Base-by-base conservation (phyloP, 2,329 filamentous ascomycete genomes). In the Aspergillus calidoustus region DNA sequence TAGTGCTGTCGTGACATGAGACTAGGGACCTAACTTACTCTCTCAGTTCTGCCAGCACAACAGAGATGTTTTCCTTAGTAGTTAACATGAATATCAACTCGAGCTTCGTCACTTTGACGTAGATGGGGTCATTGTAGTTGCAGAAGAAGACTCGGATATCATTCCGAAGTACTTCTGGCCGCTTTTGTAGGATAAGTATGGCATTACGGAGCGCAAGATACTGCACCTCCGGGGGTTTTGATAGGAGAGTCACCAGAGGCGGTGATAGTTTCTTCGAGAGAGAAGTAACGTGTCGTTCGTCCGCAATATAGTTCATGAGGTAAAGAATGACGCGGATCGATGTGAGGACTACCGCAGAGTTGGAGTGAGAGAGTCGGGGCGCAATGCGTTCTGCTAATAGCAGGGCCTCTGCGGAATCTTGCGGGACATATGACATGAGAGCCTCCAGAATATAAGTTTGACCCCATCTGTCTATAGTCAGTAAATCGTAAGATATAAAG, bases 111-210 rank as follows among this genome's bases (percentile, higher is more conserved):
- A 99, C 95, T 79, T 99, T 99, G 80, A 99, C 95, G 76, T 98
- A 99, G 66, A 99, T 99, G 0, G 95, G 95, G 74, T 99, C 95
- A 76, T 99, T 99, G 80, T 99, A 99, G 83, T 99, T 99, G 87
- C 95, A 99, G 80, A 99, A 99, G 81, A 99, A 99, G 34, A 99
- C 95, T 51, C 95, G 88, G 65, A 99, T 98, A 77, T 99, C 95
- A 77, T 97, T 98, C 66, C 93, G 88, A 57, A 99, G 80, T 8
- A 99, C 94, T 72, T 98, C 95, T 0, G 95, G 95, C 59, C 94
- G 86, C 70, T 94, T 86, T 76, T 99, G 95, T 56, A 99, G 82
- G 68, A 99, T 99, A 15, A 99, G 83, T 2, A 99, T 84, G 0
- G 95, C 95, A 74, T 99, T 99, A 65, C 95, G 86, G 19, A 99